These are phyloP conservation scores for Periconia digitata DNA, from an alignment of 2,329 filamentous ascomycete genomes.

Conservation along the genomic window DNA sequence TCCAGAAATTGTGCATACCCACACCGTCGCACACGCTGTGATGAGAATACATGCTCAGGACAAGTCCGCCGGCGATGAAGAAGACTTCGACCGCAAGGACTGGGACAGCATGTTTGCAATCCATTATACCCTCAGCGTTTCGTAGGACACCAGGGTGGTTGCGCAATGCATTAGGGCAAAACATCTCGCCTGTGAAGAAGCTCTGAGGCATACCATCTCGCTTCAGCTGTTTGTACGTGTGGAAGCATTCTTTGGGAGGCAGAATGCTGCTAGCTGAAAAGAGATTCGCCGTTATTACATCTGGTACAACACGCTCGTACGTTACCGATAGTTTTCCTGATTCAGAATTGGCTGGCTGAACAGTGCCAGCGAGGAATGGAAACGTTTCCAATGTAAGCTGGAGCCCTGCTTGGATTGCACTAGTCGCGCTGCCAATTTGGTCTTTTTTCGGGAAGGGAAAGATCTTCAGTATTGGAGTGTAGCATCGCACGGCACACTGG, in stretches of 20 bases:
- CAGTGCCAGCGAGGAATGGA: slow-evolving; percentile 36
- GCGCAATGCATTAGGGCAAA: slow-evolving; percentile 23
- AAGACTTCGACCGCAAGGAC: slow-evolving; percentile 34
- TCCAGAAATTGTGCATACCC: slow-evolving; percentile 33
- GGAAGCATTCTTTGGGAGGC: slow-evolving; percentile 17
- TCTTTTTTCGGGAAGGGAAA: slow-evolving; percentile 32
- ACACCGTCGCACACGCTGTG: slow-evolving; percentile 36
- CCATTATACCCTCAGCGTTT: slow-evolving; percentile 32
- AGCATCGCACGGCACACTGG: slow-evolving; percentile 35
- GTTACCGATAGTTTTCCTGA: slow-evolving; percentile 15
- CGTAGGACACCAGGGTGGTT: slow-evolving; percentile 26
- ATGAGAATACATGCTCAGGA: slow-evolving; percentile 37
- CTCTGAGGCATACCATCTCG: slow-evolving; percentile 19
- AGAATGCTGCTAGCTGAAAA: slow-evolving; percentile 23
- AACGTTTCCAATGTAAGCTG: slow-evolving; percentile 26
- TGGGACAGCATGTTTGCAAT: slow-evolving; percentile 29
- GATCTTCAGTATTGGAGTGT: too few relatives aligned
- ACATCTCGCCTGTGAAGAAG: slow-evolving; percentile 26
- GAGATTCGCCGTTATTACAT: too few relatives aligned
- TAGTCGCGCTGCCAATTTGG: slow-evolving; percentile 28
- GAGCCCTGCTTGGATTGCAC: slow-evolving; percentile 25
- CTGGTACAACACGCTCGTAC: too few relatives aligned
- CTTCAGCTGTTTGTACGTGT: slow-evolving; percentile 33
- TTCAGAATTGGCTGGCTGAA: slow-evolving; percentile 21
- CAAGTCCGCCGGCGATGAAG: slow-evolving; percentile 39